These are phyloP conservation scores for Coprinellus micaceus DNA, from an alignment of 768 basidiomycete genomes.

Conservation along the genomic window DNA sequence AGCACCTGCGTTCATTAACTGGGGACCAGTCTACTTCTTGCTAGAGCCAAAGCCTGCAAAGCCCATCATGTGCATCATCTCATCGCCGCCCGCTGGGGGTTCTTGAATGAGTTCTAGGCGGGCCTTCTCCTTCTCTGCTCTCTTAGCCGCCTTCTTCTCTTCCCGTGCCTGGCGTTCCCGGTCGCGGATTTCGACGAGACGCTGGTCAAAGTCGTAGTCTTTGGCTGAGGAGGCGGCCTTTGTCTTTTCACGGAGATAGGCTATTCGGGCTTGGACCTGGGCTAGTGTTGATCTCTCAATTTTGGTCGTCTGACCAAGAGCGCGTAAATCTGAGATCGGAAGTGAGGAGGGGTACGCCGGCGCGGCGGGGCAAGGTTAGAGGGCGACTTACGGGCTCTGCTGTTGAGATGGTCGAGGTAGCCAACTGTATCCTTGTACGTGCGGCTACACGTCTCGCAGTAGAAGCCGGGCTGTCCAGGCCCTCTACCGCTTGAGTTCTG, in stretches of 20 bases:
- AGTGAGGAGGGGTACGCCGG: neutral
- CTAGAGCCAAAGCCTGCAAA: constrained; percentile 86
- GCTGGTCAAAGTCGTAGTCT: constrained; percentile 91
- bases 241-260: constrained; percentile 81
- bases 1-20: constrained; percentile 16
- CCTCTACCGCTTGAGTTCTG: constrained; percentile 78
- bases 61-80: constrained; percentile 84
- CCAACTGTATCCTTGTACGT: constrained; percentile 93
- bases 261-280: constrained; percentile 91
- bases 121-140: constrained; percentile 70
- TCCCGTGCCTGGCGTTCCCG: constrained; percentile 65
- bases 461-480: constrained; percentile 90
- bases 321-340: constrained; percentile 70
- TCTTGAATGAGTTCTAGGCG: constrained; percentile 61
- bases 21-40: constrained; percentile 56
- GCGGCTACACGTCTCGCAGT: constrained; percentile 86
- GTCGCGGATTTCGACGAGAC: constrained; percentile 76
- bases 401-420: constrained; percentile 95
- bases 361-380: neutral
- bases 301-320: constrained; percentile 93
- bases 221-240: constrained; percentile 80
- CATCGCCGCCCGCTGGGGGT: constrained; percentile 47
- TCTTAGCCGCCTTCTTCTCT: constrained; percentile 76
- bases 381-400: constrained; percentile 74
- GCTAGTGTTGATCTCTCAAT: constrained; percentile 86